Conservation (phyloP, 225 moss, liverwort and hornwort species). For the Sphagnum tenellum region DNA sequence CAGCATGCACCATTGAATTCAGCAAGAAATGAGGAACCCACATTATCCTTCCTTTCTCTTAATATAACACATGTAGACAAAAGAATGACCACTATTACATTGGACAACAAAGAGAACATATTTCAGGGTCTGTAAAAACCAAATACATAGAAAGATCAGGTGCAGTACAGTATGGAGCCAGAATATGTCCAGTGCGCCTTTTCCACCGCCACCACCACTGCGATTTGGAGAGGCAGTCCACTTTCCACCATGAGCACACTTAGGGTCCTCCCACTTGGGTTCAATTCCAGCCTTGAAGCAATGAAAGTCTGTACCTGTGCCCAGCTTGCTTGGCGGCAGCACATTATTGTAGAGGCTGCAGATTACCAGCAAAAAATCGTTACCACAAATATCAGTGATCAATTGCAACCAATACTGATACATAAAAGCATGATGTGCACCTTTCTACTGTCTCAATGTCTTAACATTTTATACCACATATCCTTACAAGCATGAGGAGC, state of each 20-base stretch:
- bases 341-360: slow-evolving; percentile 83
- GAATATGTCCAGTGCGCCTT: slow-evolving; percentile 59
- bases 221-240: slow-evolving; percentile 66
- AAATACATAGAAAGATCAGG: not conserved
- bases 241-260: slow-evolving; percentile 88
- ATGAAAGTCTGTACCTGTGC: slow-evolving; percentile 73
- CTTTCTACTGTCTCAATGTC: too few species aligned
- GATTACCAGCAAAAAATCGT: not conserved
- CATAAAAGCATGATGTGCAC: too few species aligned
- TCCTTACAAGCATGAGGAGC: too few species aligned
- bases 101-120: too few species aligned
- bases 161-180: slow-evolving; percentile 81
- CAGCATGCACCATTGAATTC: too few species aligned
- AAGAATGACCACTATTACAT: not conserved
- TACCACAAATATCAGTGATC: not conserved
- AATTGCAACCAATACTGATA: not conserved
- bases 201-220: slow-evolving; percentile 33
- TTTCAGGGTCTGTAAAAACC: not conserved
- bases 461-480: too few species aligned
- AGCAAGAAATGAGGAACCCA: too few species aligned
- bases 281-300: slow-evolving; percentile 94
- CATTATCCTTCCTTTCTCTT: not conserved
- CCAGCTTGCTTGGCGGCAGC: slow-evolving; percentile 86
- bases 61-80: not conserved
- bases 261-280: slow-evolving; percentile 95